Conservation (phyloP, 257 asterid genomes). For the Capsicum rhomboideum region DNA sequence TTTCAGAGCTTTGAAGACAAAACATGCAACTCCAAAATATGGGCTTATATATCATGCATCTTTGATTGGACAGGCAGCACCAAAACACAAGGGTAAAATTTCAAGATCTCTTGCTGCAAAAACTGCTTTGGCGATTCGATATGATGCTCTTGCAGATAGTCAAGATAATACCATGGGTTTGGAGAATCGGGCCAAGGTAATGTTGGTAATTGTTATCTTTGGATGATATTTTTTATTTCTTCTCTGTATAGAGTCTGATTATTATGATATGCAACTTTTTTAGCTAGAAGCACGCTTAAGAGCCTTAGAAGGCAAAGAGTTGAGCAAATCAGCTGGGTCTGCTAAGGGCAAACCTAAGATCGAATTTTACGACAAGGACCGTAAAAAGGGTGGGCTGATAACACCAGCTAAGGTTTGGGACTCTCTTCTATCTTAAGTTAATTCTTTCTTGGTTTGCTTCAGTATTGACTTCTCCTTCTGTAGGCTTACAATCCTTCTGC, state of each 20-base stretch:
- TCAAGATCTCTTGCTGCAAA: constrained; percentile 37
- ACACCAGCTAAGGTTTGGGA: constrained; percentile 58
- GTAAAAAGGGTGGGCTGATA: no score
- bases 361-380: no score
- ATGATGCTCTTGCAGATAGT: constrained; percentile 71
- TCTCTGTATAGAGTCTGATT: not conserved
- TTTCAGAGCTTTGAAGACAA: no score
- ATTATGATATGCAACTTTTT: not conserved
- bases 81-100: no score
- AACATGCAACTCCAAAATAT: no score
- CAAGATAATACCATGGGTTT: constrained; percentile 71
- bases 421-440: not conserved
- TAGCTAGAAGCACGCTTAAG: no score
- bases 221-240: not conserved
- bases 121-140: constrained; percentile 73
- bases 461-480: constrained; percentile 12
- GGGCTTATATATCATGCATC: no score
- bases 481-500: constrained; percentile 19
- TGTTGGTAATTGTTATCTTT: not conserved
- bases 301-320: no score
- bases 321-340: no score
- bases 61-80: no score
- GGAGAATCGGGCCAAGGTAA: constrained; percentile 63
- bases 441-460: not conserved
- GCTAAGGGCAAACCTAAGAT: no score